Conservation (phyloP, 192 early-diverging fungal species). For the Dimargaris cristalligena region DNA sequence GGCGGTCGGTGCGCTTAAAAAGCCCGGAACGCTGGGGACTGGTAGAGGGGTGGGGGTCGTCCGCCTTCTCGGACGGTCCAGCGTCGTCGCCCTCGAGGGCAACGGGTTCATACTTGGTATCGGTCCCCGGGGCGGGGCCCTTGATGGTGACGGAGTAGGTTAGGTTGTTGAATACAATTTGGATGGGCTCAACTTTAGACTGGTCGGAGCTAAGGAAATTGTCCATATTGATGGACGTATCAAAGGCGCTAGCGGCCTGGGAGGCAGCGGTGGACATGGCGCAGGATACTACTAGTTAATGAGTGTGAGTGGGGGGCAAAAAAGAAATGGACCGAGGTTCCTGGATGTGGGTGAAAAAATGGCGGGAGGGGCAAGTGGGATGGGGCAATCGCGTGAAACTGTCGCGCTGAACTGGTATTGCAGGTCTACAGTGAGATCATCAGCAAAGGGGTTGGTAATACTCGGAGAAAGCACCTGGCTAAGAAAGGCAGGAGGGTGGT, state of each 20-base stretch:
- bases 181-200: slow-evolving; percentile 14
- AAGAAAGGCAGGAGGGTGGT: too few relatives aligned
- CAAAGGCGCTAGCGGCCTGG: not conserved
- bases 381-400: too few relatives aligned
- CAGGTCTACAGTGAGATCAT: too few relatives aligned
- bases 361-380: too few relatives aligned
- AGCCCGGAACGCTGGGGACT: not conserved
- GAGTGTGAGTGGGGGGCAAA: not conserved
- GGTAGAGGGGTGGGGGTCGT: slow-evolving; percentile 9
- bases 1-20: not conserved
- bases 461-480: too few relatives aligned
- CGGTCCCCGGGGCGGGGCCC: not conserved
- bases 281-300: not conserved
- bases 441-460: too few relatives aligned
- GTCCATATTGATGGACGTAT: not conserved
- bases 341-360: too few relatives aligned
- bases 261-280: not conserved
- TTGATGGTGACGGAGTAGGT: slow-evolving; percentile 23
- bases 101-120: not conserved
- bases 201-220: not conserved
- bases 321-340: too few relatives aligned
- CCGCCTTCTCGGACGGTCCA: slow-evolving; percentile 1
- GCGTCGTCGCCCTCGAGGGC: not conserved
- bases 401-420: too few relatives aligned
- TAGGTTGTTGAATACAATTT: slow-evolving; percentile 22